Evolutionary conservation across 1,284 basidiomycete species (phyloP).

Genomic region (Jaminaea rosea): DNA sequence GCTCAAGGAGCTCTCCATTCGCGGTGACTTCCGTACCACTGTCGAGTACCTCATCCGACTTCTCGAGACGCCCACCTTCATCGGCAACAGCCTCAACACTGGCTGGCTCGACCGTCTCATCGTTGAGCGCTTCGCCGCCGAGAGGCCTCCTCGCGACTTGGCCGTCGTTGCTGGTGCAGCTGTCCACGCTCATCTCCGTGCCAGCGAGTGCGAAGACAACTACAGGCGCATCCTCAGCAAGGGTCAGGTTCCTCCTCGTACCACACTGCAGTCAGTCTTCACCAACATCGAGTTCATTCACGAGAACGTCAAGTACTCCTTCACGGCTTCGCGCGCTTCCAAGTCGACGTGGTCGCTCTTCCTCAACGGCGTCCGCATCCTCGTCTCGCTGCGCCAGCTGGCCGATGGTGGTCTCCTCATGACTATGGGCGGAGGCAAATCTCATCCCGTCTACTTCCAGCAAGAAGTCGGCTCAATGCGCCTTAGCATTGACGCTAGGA

Average conservation of each 20-base stretch:
- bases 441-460: conserved; percentile 95
- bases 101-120: conserved; percentile 98
- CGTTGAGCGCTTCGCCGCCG: conserved; percentile 87
- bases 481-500: conserved; percentile 86
- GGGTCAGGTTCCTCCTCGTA: conserved; percentile 90
- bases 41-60: conserved; percentile 92
- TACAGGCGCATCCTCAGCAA: conserved; percentile 95
- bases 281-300: conserved; percentile 80
- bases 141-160: conserved; percentile 81
- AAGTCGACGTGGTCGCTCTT: conserved; percentile 83
- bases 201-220: conserved; percentile 79
- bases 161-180: conserved; percentile 87
- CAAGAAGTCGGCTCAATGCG: conserved; percentile 77
- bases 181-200: conserved; percentile 88
- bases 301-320: conserved; percentile 88
- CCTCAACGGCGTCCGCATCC: conserved; percentile 69
- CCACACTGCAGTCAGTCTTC: conserved; percentile 93
- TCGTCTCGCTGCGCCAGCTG: conserved; percentile 57
- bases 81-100: conserved; percentile 94
- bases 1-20: conserved; percentile 93
- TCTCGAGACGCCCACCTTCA: conserved; percentile 90
- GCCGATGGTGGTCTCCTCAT: conserved; percentile 92
- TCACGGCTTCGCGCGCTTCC: conserved; percentile 87
- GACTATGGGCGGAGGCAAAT: conserved; percentile 72
- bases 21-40: conserved; percentile 96